Conservation (phyloP, 495 filamentous ascomycete genomes). For the Paragyromitra xinjiangensis region DNA sequence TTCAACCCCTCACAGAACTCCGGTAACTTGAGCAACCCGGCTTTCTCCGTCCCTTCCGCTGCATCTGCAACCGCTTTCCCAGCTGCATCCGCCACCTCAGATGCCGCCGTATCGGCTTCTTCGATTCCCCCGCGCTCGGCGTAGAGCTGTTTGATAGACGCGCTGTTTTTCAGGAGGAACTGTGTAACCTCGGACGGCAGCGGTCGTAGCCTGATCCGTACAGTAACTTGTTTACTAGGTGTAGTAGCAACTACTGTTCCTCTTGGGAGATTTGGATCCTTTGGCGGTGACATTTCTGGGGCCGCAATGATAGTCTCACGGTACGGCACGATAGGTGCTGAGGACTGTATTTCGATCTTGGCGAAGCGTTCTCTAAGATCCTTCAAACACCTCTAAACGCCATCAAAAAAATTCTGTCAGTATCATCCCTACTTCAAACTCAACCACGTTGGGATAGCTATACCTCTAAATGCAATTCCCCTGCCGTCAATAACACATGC, state of each 20-base stretch:
- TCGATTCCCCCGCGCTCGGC: slow-evolving; percentile 61
- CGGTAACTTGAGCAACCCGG: slow-evolving; percentile 69
- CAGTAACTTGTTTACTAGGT: slow-evolving; percentile 81
- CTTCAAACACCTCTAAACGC: slow-evolving; percentile 87
- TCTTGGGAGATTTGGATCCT: slow-evolving; percentile 84
- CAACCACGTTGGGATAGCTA: background rate
- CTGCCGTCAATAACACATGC: slow-evolving; percentile 93
- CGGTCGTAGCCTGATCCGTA: slow-evolving; percentile 81
- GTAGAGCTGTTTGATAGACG: slow-evolving; percentile 81
- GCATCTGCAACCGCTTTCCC: slow-evolving; percentile 62
- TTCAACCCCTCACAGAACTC: slow-evolving; percentile 80
- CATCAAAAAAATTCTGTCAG: background rate
- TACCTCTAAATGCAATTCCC: slow-evolving; percentile 74
- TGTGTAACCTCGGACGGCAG: slow-evolving; percentile 81
- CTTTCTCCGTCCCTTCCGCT: slow-evolving; percentile 62
- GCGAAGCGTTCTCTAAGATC: slow-evolving; percentile 94
- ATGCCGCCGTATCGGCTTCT: slow-evolving; percentile 57
- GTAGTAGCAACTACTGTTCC: slow-evolving; percentile 79
- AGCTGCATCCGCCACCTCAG: slow-evolving; percentile 55
- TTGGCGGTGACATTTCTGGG: slow-evolving; percentile 88
- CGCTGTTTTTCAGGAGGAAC: slow-evolving; percentile 80
- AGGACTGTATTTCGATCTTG: slow-evolving; percentile 91
- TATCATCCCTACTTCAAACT: background rate
- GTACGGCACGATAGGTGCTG: slow-evolving; percentile 94
- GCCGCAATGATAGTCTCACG: slow-evolving; percentile 88